Conservation (phyloP, 2,329 filamentous ascomycete genomes). For the Cercospora sp. region DNA sequence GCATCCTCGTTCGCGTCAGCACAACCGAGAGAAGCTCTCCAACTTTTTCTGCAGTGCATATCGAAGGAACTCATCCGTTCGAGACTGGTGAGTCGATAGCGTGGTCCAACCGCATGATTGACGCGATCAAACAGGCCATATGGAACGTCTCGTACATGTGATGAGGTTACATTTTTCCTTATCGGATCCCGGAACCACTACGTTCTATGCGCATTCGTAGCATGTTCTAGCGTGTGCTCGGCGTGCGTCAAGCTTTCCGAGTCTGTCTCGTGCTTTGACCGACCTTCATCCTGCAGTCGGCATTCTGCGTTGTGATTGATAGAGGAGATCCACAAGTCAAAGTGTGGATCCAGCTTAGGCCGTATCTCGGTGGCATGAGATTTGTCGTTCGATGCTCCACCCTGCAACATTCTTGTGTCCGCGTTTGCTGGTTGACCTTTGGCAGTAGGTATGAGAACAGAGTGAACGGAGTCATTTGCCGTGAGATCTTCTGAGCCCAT, state of each 20-base stretch:
- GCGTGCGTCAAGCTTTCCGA: constrained; percentile 19
- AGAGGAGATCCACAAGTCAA: constrained; percentile 1
- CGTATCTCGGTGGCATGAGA: constrained; percentile 22
- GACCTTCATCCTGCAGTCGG: constrained; percentile 21
- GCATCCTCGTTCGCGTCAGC: neutral
- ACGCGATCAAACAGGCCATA: too few relatives aligned
- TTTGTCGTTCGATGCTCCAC: constrained; percentile 6
- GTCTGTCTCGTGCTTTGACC: constrained; percentile 3
- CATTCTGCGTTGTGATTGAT: constrained; percentile 6
- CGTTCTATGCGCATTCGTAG: constrained; percentile 20
- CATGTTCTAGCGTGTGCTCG: constrained; percentile 20
- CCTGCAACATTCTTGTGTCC: neutral
- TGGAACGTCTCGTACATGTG: neutral
- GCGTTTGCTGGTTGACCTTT: neutral
- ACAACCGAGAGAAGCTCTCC: neutral
- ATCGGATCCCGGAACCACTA: constrained; percentile 9
- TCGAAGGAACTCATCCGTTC: neutral
- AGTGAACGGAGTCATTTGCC: neutral
- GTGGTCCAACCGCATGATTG: neutral
- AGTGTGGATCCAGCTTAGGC: constrained; percentile 12
- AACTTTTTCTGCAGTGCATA: neutral
- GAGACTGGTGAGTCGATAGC: neutral
- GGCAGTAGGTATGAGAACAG: neutral
- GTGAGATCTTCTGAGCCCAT: neutral
- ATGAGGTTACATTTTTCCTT: neutral